A percentile compares a stretch with the other conserved stretches of the same genome.
phyloP scores from a whole-genome alignment of 2,329 filamentous ascomycete genomes.

The Stachybotrys echinatus region DNA sequence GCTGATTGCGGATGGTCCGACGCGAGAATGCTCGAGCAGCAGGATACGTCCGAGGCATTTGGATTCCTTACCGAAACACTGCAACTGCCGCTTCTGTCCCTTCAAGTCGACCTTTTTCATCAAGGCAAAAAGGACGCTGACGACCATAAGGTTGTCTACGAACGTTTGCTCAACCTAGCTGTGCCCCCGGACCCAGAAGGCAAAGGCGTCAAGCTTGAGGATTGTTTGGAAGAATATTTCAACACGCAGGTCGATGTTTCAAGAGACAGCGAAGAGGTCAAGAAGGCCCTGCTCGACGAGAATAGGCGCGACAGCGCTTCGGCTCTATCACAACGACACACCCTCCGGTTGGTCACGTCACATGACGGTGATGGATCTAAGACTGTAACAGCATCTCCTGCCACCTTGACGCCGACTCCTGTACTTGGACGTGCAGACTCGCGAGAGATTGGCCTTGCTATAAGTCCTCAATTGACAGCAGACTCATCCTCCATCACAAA shows the following conservation, averaged over 20 bases:
- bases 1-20: conserved; percentile 86
- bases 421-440: no score
- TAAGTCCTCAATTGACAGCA: background rate
- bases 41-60: conserved; percentile 95
- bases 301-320: conserved; percentile 14
- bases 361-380: conserved; percentile 27
- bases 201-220: conserved; percentile 72
- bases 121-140: conserved; percentile 79
- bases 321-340: conserved; percentile 21
- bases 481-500: background rate
- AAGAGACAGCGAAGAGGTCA: conserved; percentile 59
- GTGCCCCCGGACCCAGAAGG: conserved; percentile 73
- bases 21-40: conserved; percentile 70
- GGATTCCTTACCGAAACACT: conserved; percentile 89
- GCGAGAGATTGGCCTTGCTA: conserved; percentile 9
- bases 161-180: conserved; percentile 83
- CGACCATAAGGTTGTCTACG: conserved; percentile 92
- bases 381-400: conserved; percentile 25
- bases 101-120: conserved; percentile 94
- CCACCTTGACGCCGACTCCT: conserved; percentile 1
- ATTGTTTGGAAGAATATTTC: conserved; percentile 91
- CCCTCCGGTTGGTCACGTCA: conserved; percentile 26
- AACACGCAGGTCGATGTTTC: conserved; percentile 89
- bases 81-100: conserved; percentile 76
- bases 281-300: conserved; percentile 29